phyloP scores from a whole-genome alignment of 2,329 filamentous ascomycete genomes.

The Fusarium sp. region DNA sequence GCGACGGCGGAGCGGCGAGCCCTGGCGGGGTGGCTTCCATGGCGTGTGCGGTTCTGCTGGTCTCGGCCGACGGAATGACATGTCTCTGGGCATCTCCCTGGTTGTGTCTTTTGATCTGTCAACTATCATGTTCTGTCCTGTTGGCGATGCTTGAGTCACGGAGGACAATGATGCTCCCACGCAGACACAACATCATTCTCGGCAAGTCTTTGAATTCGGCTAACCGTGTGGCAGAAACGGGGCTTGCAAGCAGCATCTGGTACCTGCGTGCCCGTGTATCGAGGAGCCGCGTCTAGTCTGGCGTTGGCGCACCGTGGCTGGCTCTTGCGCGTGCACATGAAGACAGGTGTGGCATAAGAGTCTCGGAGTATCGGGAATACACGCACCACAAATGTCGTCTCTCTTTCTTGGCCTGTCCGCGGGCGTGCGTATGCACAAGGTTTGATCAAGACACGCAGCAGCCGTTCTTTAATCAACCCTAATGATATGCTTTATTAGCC shows the following conservation, averaged over 20 bases:
- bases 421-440: neutral
- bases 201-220: too few relatives aligned
- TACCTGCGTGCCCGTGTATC: neutral
- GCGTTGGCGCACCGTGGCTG: conserved; percentile 28
- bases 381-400: conserved; percentile 18
- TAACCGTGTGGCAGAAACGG: neutral
- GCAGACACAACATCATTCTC: neutral
- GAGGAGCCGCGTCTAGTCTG: conserved; percentile 20
- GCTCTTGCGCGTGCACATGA: conserved; percentile 5
- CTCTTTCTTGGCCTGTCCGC: conserved; percentile 3
- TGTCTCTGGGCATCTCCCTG: neutral
- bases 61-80: conserved; percentile 1
- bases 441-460: neutral
- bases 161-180: too few relatives aligned
- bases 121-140: neutral
- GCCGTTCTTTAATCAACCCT: conserved; percentile 7
- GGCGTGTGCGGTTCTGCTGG: conserved; percentile 26
- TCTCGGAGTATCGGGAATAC: conserved; percentile 9
- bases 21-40: conserved; percentile 36
- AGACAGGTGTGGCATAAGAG: conserved; percentile 16
- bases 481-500: neutral
- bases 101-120: neutral
- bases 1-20: conserved; percentile 20
- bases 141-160: too few relatives aligned
- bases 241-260: neutral